These are phyloP conservation scores for Penicillium waksmanii DNA, from an alignment of 495 filamentous ascomycete species.

Conservation along the genomic window DNA sequence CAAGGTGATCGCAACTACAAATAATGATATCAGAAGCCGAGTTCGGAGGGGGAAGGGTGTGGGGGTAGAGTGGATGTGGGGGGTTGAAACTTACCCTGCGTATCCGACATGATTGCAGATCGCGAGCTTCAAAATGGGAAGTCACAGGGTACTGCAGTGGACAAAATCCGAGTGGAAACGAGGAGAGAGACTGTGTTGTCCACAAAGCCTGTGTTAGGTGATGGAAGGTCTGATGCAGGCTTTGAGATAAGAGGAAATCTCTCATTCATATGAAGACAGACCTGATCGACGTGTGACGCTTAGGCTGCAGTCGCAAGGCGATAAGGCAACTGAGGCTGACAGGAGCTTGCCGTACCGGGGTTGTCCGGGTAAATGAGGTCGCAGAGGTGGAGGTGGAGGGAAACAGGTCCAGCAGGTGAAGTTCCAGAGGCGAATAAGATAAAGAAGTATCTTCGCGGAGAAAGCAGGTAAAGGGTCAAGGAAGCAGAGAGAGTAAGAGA, in stretches of 20 bases:
- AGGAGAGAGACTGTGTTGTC: neutral
- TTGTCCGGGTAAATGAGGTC: neutral
- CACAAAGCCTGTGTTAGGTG: neutral
- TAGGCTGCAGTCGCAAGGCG: neutral
- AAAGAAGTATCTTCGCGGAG: too few relatives aligned
- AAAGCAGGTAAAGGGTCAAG: too few relatives aligned
- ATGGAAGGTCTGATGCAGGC: neutral
- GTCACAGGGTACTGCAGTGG: neutral
- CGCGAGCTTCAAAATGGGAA: neutral
- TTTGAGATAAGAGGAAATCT: neutral
- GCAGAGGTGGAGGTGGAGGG: neutral
- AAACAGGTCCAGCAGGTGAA: neutral
- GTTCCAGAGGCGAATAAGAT: neutral
- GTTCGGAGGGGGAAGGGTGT: neutral
- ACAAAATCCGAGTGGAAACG: neutral
- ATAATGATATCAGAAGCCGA: neutral
- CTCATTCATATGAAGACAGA: neutral
- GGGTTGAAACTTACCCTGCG: constrained; percentile 6
- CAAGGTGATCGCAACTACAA: constrained; percentile 36
- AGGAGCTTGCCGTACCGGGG: constrained; percentile 6
- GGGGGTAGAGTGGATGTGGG: neutral
- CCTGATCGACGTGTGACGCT: constrained; percentile 4
- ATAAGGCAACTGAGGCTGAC: constrained; percentile 13
- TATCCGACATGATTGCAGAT: constrained; percentile 8
- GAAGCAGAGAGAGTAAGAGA: constrained; percentile 1